phyloP scores from a whole-genome alignment of 345 rosid genomes.

The Hibiscus mutabilis region DNA sequence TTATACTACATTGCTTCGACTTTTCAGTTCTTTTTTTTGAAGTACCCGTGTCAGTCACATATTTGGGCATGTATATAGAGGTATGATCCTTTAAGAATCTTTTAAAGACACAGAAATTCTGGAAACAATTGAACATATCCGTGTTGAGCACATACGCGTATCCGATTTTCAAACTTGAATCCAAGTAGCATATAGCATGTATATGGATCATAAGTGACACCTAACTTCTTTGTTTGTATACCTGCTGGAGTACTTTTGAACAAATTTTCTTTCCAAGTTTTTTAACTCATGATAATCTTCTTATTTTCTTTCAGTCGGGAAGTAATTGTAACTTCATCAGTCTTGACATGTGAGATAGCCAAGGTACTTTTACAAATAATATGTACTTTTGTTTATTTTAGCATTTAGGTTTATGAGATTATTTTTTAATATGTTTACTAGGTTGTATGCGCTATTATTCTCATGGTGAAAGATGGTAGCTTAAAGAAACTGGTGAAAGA shows the following conservation, averaged over 20 bases:
- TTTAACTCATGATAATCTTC: neutral
- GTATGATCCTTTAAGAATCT: neutral
- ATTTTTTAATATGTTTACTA: constrained; percentile 19
- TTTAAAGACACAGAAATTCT: neutral
- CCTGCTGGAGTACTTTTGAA: neutral
- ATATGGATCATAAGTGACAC: neutral
- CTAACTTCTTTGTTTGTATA: neutral
- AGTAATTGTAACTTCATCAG: constrained; percentile 88
- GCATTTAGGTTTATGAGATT: neutral
- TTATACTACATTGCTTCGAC: neutral
- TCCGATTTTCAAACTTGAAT: neutral
- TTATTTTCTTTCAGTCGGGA: constrained; percentile 40
- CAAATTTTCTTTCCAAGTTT: neutral
- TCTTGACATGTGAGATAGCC: constrained; percentile 74
- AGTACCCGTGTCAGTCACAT: neutral
- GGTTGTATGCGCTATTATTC: constrained; percentile 75
- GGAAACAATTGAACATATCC: neutral
- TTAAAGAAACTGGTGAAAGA: constrained; percentile 49
- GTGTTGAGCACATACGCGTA: no score
- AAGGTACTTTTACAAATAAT: constrained; percentile 42
- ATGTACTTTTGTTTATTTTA: constrained; percentile 5
- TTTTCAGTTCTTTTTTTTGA: neutral
- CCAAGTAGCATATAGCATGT: neutral
- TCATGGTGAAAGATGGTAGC: constrained; percentile 78
- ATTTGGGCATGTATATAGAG: neutral